A percentile compares a stretch with the other conserved stretches of the same genome.
Evolutionary conservation across 805 yeast species (phyloP).

Genomic region (Yamadazyma akitaensis): DNA sequence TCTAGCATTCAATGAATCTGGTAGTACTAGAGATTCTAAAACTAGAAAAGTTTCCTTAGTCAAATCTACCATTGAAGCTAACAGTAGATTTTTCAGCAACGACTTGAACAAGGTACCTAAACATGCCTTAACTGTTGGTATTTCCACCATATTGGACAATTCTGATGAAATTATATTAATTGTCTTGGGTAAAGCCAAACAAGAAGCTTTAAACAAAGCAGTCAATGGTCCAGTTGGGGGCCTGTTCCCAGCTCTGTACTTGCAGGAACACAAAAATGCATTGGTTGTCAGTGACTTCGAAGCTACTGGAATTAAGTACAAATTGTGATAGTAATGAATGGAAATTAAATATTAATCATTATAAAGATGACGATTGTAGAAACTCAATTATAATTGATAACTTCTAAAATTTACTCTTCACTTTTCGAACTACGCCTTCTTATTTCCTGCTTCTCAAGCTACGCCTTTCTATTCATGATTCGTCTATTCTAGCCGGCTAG

Average conservation of each 20-base stretch:
- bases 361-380: too few relatives aligned
- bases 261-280: slow-evolving; percentile 46
- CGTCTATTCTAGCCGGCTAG: background rate
- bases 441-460: too few relatives aligned
- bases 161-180: slow-evolving; percentile 51
- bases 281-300: slow-evolving; percentile 46
- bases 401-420: too few relatives aligned
- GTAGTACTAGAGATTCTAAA: slow-evolving; percentile 42
- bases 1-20: slow-evolving; percentile 58
- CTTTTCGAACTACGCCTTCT: too few relatives aligned
- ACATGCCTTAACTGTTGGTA: slow-evolving; percentile 53
- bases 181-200: slow-evolving; percentile 48
- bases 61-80: slow-evolving; percentile 49
- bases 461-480: background rate
- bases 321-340: slow-evolving; percentile 20
- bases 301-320: slow-evolving; percentile 39
- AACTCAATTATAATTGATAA: too few relatives aligned
- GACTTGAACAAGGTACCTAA: slow-evolving; percentile 48
- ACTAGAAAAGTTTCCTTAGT: slow-evolving; percentile 50
- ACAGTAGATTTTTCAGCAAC: slow-evolving; percentile 49
- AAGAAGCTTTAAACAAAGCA: slow-evolving; percentile 46
- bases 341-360: background rate
- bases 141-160: slow-evolving; percentile 53
- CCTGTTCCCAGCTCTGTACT: slow-evolving; percentile 47
- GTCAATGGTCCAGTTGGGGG: slow-evolving; percentile 35